Conservation (phyloP, 2,329 filamentous ascomycete genomes). For the Aspergillus aculeatus region DNA sequence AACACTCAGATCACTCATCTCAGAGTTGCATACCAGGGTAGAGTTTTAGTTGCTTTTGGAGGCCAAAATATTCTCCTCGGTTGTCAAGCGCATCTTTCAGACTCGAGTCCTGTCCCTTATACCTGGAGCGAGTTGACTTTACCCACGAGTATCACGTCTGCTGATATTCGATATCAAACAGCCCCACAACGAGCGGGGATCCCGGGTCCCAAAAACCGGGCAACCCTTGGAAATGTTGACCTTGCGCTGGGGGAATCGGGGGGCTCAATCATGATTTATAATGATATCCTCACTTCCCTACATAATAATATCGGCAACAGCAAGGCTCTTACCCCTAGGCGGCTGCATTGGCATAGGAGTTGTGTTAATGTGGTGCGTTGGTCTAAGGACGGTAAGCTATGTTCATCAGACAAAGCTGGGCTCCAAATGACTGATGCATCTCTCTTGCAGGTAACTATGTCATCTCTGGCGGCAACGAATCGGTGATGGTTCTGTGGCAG, state of each 20-base stretch:
- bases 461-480: conserved; percentile 88
- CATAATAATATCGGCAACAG: conserved; percentile 46
- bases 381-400: conserved; percentile 74
- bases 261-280: conserved; percentile 79
- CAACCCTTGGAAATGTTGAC: conserved; percentile 57
- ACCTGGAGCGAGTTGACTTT: conserved; percentile 55
- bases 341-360: conserved; percentile 87
- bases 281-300: conserved; percentile 65
- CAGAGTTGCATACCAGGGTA: conserved; percentile 31
- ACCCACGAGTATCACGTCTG: conserved; percentile 64
- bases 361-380: conserved; percentile 83
- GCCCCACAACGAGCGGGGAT: conserved; percentile 21
- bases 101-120: conserved; percentile 44
- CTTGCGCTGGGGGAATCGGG: conserved; percentile 73
- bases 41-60: conserved; percentile 40
- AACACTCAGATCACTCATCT: conserved; percentile 29
- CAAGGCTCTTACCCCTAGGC: conserved; percentile 53
- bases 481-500: conserved; percentile 89
- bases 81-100: conserved; percentile 38
- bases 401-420: not conserved
- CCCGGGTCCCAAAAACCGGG: conserved; percentile 19
- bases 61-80: conserved; percentile 60
- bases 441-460: conserved; percentile 75
- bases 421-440: conserved; percentile 25
- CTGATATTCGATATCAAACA: conserved; percentile 59